phyloP scores from a whole-genome alignment of 495 filamentous ascomycete genomes.

The Penicillium manginii region DNA sequence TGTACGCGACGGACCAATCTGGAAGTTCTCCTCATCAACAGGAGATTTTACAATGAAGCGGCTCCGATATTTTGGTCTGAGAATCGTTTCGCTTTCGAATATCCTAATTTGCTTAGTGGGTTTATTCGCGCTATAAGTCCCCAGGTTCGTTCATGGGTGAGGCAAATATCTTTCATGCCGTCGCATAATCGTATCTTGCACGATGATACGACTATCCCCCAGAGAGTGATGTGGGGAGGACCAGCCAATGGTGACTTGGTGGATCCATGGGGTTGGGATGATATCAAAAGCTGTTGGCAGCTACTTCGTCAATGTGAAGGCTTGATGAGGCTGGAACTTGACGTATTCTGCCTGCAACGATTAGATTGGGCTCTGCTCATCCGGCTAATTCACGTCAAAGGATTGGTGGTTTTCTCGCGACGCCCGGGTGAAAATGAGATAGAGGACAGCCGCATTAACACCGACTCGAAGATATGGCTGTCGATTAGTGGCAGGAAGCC shows the following conservation, averaged over 20 bases:
- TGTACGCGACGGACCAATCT: conserved; percentile 25
- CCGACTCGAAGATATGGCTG: neutral
- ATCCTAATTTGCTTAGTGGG: conserved; percentile 13
- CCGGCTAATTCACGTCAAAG: conserved; percentile 8
- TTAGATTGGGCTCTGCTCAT: conserved; percentile 7
- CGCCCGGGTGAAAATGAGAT: neutral
- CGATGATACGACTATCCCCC: neutral
- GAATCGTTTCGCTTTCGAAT: conserved; percentile 35
- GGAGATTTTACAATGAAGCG: conserved; percentile 28
- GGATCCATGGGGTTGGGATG: conserved; percentile 6
- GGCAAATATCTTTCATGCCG: neutral
- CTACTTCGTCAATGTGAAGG: conserved; percentile 13
- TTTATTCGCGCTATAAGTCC: conserved; percentile 23
- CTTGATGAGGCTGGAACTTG: conserved; percentile 22
- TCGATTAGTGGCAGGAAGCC: neutral
- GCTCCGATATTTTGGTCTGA: conserved; percentile 32
- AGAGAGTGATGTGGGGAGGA: neutral
- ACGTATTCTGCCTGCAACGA: conserved; percentile 7
- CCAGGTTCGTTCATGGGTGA: conserved; percentile 18
- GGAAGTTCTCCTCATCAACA: conserved; percentile 25
- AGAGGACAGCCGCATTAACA: neutral
- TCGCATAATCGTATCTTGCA: neutral
- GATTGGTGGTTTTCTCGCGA: neutral
- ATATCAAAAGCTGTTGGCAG: conserved; percentile 5
- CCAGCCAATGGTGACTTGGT: neutral